A percentile compares a stretch with the other conserved stretches of the same genome.
Conservation (phyloP, 2,329 filamentous ascomycete genomes). For the Diaporthe vaccinii region DNA sequence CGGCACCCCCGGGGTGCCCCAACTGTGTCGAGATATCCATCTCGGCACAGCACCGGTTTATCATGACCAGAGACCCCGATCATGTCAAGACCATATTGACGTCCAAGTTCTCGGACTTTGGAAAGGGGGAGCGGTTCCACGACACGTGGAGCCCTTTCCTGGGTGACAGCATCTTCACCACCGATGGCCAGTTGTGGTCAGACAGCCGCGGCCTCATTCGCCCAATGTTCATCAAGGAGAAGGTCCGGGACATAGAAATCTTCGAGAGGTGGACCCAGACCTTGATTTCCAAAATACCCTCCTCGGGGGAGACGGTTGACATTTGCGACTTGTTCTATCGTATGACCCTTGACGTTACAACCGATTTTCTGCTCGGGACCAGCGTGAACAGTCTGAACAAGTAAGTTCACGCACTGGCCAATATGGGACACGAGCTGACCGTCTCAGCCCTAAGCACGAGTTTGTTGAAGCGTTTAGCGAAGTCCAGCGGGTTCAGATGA, state of each 20-base stretch:
- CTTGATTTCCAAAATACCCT: slow-evolving; percentile 70
- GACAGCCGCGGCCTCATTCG: slow-evolving; percentile 65
- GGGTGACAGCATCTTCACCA: slow-evolving; percentile 69
- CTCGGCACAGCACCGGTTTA: slow-evolving; percentile 50
- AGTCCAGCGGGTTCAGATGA: slow-evolving; percentile 76
- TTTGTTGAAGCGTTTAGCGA: slow-evolving; percentile 80
- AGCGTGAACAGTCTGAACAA: slow-evolving; percentile 62
- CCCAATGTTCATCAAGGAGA: slow-evolving; percentile 65
- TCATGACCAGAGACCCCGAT: slow-evolving; percentile 66
- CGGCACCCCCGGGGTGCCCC: slow-evolving; percentile 49
- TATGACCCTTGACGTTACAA: slow-evolving; percentile 76
- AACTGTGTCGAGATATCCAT: slow-evolving; percentile 55
- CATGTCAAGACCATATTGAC: slow-evolving; percentile 71
- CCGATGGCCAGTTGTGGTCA: slow-evolving; percentile 66
- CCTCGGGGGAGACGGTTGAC: slow-evolving; percentile 67
- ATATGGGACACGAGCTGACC: slow-evolving; percentile 40
- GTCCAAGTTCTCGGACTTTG: slow-evolving; percentile 68
- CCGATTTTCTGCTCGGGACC: slow-evolving; percentile 76
- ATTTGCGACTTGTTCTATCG: slow-evolving; percentile 74
- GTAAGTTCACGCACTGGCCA: slow-evolving; percentile 46
- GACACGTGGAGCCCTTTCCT: slow-evolving; percentile 60
- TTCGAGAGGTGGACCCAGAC: slow-evolving; percentile 72
- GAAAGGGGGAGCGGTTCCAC: slow-evolving; percentile 60
- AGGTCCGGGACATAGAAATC: slow-evolving; percentile 63
- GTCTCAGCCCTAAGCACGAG: slow-evolving; percentile 61